Evolutionary conservation across 495 filamentous ascomycete genomes (phyloP).

Genomic region (Astrocystis sublimbata): DNA sequence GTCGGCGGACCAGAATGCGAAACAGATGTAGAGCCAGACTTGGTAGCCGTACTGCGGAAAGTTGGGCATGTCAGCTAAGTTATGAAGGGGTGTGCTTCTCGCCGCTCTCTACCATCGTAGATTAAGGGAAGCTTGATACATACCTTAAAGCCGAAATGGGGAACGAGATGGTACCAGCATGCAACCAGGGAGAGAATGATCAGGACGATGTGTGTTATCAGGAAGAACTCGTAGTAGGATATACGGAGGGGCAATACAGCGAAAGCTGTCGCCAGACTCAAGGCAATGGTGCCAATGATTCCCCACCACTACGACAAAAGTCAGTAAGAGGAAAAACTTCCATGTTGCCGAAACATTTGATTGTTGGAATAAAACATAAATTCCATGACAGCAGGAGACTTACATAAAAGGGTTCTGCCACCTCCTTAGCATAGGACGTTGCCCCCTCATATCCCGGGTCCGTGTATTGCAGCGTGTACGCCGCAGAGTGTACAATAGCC

Average conservation of each 20-base stretch:
- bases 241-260: constrained; percentile 32
- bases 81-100: not conserved
- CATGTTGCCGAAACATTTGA: not conserved
- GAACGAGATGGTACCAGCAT: constrained; percentile 44
- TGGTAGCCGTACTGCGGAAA: constrained; percentile 37
- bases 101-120: not conserved
- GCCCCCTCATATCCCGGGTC: constrained; percentile 10
- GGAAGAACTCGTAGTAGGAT: constrained; percentile 43
- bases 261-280: constrained; percentile 20
- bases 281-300: constrained; percentile 36
- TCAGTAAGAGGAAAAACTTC: constrained; percentile 5
- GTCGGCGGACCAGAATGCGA: constrained; percentile 50
- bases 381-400: not conserved
- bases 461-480: constrained; percentile 4
- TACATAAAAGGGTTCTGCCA: constrained; percentile 14
- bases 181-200: constrained; percentile 41
- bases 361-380: not conserved
- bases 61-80: not conserved
- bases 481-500: constrained; percentile 39
- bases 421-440: constrained; percentile 1
- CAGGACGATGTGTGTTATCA: constrained; percentile 41
- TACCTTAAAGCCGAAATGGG: constrained; percentile 17
- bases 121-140: not conserved
- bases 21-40: constrained; percentile 45
- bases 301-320: constrained; percentile 34